Evolutionary conservation across 2,329 filamentous ascomycete species (phyloP).

Genomic region (Apiospora saccharicola): DNA sequence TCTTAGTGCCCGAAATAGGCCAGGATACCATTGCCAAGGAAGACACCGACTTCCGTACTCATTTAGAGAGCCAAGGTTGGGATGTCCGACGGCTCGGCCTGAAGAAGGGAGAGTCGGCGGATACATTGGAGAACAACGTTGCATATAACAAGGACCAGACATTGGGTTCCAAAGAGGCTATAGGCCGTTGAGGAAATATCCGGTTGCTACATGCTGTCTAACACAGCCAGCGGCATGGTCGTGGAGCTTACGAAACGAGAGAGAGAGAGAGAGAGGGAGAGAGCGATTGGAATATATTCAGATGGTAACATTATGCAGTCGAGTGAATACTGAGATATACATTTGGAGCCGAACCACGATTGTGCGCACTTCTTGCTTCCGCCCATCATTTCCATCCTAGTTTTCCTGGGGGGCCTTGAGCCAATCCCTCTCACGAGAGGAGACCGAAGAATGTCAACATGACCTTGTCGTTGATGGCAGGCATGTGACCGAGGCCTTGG

Average conservation of each 20-base stretch:
- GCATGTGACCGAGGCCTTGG: slow-evolving; percentile 29
- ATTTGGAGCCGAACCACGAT: neutral
- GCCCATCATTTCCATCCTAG: neutral
- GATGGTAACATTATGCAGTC: neutral
- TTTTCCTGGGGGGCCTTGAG: neutral
- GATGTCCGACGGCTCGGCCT: slow-evolving; percentile 68
- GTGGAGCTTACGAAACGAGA: neutral
- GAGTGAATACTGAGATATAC: neutral
- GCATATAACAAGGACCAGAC: neutral
- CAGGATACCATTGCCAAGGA: slow-evolving; percentile 85
- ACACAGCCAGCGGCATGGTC: neutral
- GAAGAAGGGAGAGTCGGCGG: slow-evolving; percentile 30
- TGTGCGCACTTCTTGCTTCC: neutral
- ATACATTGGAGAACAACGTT: neutral
- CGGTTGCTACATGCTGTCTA: neutral
- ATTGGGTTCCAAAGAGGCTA: neutral
- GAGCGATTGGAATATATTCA: slow-evolving; percentile 19
- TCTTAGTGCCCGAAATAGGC: slow-evolving; percentile 79
- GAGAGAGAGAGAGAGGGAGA: neutral
- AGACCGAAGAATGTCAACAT: slow-evolving; percentile 32
- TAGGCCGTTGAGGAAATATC: neutral
- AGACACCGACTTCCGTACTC: slow-evolving; percentile 77
- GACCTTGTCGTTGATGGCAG: slow-evolving; percentile 28
- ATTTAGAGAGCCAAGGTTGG: slow-evolving; percentile 77
- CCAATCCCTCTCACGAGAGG: neutral